Base-by-base conservation (phyloP, 495 filamentous ascomycete genomes). In the Neurospora sp. region DNA sequence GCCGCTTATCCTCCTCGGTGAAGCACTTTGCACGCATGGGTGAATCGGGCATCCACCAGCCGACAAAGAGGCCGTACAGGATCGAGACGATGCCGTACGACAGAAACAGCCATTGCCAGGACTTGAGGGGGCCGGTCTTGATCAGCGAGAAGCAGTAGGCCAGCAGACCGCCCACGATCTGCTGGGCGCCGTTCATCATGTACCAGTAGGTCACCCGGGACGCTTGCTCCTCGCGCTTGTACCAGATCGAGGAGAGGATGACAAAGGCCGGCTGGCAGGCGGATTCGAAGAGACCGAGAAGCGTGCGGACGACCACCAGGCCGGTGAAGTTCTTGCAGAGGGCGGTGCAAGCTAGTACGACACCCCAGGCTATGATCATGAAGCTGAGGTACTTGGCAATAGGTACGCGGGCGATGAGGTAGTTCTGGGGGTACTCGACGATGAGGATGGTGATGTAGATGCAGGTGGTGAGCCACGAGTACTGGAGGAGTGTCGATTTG, bases 211-310 rank as follows among this genome's bases (percentile, higher is more conserved):
- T 89, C 0, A 91, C 89, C 0, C 87, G 87, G 0, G 83, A 80
- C 0, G 90, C 86, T 77, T 92, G 90, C 73, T 93, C 90, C 69
- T 89, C 85, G 10, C 90, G 85, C 59, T 86, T 89, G 78, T 91
- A 92, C 90, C 91, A 93, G 86, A 91, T 91, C n/a, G 87, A 83
- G 0, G 87, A 90, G 22, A 92, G 81, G 39, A 92, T 77, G 16
- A 93, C 79, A 72, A 88, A 86, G 42, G 83, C 84, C 0, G 89
- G 89, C 75, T 90, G 87, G 77, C 87, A 90, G 71, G 85, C 88
- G 16, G 90, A 90, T 73, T 93, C 91, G 75, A 91, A 92, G 53
- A 90, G 85, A 71, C 91, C 91, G 3, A 92, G 83, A 12, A 93
- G 77, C 16, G 86, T 89, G 5, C 90, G 87, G 6, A 89, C 86